Evolutionary conservation across 768 basidiomycete species (phyloP), one percentile per base, ranked within the genome.

Genomic region (Tremella fuciformis): DNA sequence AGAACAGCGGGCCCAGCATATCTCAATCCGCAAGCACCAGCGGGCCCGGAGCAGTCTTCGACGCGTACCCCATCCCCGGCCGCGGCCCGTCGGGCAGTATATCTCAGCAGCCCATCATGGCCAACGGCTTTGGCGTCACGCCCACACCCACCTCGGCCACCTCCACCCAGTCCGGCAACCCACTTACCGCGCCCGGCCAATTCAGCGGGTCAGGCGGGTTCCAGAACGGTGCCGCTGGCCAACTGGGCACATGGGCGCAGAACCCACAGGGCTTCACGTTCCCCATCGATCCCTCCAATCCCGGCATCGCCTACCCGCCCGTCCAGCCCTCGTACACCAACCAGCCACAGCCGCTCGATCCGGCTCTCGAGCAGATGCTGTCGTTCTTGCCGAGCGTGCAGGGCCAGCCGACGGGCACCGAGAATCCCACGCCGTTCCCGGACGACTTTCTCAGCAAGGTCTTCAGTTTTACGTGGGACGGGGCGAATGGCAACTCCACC

Each of bases 391-490:
- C 39, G 60, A 64, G 4, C 66, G 55, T 25, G 74, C 72, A 50
- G 66, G 74, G 61, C 71, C 72, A 58, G 25, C 38, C 52, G 8
- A 34, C 55, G 34, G 16, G 29, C 39, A 24, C 53, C 52, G 40
- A 53, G 51, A 34, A 47, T 22, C 26, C 38, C 50, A 25, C 42
- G 37, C 21, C 60, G 39, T 51, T 59, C 2, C 73, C 73, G 13
- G 73, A 75, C 39, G 73, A 75, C 54, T 75, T 75, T 60, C 51
- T 75, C 16, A 59, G 56, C 38, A 50, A 67, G 21, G 67, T 75
- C 13, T 72, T 75, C 52, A 66, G 67, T 26, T 69, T 74, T 44
- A 50, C 58, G 7, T 74, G 72, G 72, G 69, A 74, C 40, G 53
- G 29, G 13, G 24, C 13, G 25, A 18, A 44, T 34, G 47, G 29